Evolutionary conservation across 2,329 filamentous ascomycete species (phyloP).

Genomic region (Cadophora luteo-olivacea): DNA sequence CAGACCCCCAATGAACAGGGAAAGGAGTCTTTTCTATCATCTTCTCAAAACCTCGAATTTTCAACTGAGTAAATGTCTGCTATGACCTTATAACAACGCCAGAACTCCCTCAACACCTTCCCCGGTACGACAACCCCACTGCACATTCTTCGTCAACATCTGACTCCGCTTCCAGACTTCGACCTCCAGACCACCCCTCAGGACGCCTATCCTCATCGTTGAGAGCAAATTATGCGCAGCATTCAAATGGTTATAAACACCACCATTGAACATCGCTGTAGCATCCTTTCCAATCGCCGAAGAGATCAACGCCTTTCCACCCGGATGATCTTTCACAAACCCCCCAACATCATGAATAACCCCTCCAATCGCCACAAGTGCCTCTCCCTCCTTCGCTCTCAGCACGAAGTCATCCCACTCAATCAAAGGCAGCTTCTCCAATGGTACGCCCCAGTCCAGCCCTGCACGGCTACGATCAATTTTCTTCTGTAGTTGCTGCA

Average conservation of each 20-base stretch:
- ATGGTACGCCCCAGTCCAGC: slow-evolving; percentile 82
- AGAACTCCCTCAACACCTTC: background rate
- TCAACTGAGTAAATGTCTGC: background rate
- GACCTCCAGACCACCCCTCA: slow-evolving; percentile 27
- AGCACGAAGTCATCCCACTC: slow-evolving; percentile 84
- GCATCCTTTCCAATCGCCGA: slow-evolving; percentile 84
- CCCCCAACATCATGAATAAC: slow-evolving; percentile 82
- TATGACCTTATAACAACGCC: background rate
- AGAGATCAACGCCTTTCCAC: slow-evolving; percentile 82
- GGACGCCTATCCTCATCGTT: slow-evolving; percentile 41
- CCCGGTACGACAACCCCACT: background rate
- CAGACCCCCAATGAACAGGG: too few relatives aligned
- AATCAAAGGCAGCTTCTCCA: slow-evolving; percentile 82
- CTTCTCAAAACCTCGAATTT: background rate
- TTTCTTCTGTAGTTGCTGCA: slow-evolving; percentile 89
- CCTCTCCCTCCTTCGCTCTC: slow-evolving; percentile 76
- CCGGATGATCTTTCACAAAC: slow-evolving; percentile 86
- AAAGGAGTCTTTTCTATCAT: background rate
- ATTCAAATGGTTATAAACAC: slow-evolving; percentile 35
- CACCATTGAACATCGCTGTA: slow-evolving; percentile 84
- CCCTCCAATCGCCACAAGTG: slow-evolving; percentile 76
- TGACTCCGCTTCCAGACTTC: slow-evolving; percentile 31
- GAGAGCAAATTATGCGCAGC: slow-evolving; percentile 44
- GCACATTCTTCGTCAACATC: slow-evolving; percentile 10
- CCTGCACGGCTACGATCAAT: slow-evolving; percentile 79